Evolutionary conservation across 257 asterid genomes (phyloP).

Genomic region (Solanum pinnatisectum): DNA sequence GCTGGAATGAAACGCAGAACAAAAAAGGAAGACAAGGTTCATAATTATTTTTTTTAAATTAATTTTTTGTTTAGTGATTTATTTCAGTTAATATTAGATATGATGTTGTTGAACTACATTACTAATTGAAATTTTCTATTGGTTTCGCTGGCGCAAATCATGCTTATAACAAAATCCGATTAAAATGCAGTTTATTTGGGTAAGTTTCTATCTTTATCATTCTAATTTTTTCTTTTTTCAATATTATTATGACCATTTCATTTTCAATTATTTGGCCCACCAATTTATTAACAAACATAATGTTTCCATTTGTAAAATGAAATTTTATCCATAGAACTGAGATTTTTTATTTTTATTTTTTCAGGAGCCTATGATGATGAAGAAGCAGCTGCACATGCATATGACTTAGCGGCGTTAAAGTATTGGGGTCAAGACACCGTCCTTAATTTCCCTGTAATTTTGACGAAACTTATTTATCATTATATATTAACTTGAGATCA

Average conservation of each 20-base stretch:
- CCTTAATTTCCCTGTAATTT: slow-evolving; percentile 72
- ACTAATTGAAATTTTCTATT: not conserved
- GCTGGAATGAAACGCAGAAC: slow-evolving; percentile 91
- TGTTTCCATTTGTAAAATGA: not conserved
- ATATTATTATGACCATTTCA: not conserved
- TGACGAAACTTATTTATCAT: not conserved
- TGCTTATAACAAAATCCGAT: slow-evolving; percentile 16
- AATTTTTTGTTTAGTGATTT: not conserved
- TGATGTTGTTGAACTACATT: not conserved
- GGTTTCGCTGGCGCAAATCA: slow-evolving; percentile 27
- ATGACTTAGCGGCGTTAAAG: slow-evolving; percentile 94
- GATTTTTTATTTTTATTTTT: not conserved
- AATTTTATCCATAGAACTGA: not conserved
- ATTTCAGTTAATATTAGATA: not conserved
- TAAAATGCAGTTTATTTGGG: slow-evolving; percentile 83
- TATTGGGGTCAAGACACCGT: slow-evolving; percentile 91
- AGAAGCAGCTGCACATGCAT: slow-evolving; percentile 97
- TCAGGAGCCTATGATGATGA: slow-evolving; percentile 92
- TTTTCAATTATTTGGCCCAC: not conserved
- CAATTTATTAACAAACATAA: not conserved
- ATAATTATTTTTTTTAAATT: not conserved
- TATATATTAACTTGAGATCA: not conserved
- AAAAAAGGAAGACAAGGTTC: slow-evolving; percentile 97
- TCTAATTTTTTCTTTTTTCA: not conserved
- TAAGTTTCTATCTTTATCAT: slow-evolving; percentile 23